A percentile compares a stretch with the other conserved stretches of the same genome.
Conservation (phyloP, 1,284 basidiomycete genomes). For the Neonothopanus nambi region DNA sequence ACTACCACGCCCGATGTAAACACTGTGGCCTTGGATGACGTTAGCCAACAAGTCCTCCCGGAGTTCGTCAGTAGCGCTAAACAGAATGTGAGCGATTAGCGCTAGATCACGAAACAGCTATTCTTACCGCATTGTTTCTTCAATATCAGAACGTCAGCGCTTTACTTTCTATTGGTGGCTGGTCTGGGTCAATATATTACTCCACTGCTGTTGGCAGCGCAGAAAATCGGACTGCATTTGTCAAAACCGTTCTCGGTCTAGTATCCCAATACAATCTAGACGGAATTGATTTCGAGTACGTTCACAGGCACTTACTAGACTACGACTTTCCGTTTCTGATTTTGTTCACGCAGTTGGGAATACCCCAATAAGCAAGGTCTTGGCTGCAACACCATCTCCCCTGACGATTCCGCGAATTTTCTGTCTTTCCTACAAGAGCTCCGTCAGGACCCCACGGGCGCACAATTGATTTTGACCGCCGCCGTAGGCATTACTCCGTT, state of each 20-base stretch:
- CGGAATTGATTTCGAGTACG: conserved; percentile 84
- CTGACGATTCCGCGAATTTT: conserved; percentile 66
- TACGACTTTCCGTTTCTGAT: conserved; percentile 5
- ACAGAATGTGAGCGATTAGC: conserved; percentile 39
- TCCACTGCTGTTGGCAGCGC: conserved; percentile 69
- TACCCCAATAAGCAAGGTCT: conserved; percentile 71
- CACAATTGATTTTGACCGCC: conserved; percentile 69
- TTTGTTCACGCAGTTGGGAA: conserved; percentile 69
- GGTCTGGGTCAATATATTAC: conserved; percentile 80
- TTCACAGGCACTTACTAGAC: neutral
- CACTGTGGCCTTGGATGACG: conserved; percentile 38
- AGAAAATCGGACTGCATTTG: conserved; percentile 65
- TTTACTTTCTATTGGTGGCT: conserved; percentile 83
- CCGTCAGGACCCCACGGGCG: conserved; percentile 52
- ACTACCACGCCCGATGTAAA: conserved; percentile 41
- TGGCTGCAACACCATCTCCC: conserved; percentile 63
- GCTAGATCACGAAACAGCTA: neutral
- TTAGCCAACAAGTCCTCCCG: conserved; percentile 41
- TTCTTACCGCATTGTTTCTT: neutral
- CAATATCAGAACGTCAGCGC: conserved; percentile 60
- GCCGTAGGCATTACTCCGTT: conserved; percentile 76
- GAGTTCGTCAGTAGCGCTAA: conserved; percentile 53
- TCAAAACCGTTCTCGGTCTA: conserved; percentile 60
- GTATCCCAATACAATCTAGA: conserved; percentile 70
- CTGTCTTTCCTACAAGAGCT: conserved; percentile 76